Evolutionary conservation across 2,329 filamentous ascomycete genomes (phyloP).

Genomic region (Aspergillus pseudoglaucus): DNA sequence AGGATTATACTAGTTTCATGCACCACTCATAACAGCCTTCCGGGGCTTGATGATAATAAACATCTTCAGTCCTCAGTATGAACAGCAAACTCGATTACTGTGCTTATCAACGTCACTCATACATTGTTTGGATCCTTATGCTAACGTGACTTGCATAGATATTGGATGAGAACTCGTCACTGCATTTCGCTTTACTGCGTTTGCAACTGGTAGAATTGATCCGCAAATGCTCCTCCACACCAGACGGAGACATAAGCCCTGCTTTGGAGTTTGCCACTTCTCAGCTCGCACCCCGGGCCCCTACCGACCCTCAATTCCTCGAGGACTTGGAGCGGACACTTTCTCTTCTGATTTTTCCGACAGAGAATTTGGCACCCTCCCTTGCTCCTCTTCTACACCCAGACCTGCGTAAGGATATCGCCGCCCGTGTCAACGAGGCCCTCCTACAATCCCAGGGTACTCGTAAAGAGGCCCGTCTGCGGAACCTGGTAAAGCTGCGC

Average conservation of each 20-base stretch:
- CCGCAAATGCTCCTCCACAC: slow-evolving; percentile 60
- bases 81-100: slow-evolving; percentile 42
- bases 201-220: slow-evolving; percentile 94
- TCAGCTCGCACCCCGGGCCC: slow-evolving; percentile 79
- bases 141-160: slow-evolving; percentile 54
- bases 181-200: slow-evolving; percentile 85
- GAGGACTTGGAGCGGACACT: slow-evolving; percentile 88
- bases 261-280: slow-evolving; percentile 82
- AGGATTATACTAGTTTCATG: slow-evolving; percentile 99
- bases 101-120: slow-evolving; percentile 8
- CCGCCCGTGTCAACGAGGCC: slow-evolving; percentile 80
- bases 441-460: slow-evolving; percentile 69
- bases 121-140: slow-evolving; percentile 6
- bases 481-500: slow-evolving; percentile 71
- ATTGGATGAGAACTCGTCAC: slow-evolving; percentile 69
- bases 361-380: slow-evolving; percentile 69
- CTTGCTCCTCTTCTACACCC: slow-evolving; percentile 73
- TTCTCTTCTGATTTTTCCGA: slow-evolving; percentile 80
- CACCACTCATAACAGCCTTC: slow-evolving; percentile 94
- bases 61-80: slow-evolving; percentile 83
- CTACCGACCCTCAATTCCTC: slow-evolving; percentile 73
- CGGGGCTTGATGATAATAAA: slow-evolving; percentile 80
- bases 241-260: slow-evolving; percentile 65
- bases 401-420: slow-evolving; percentile 73
- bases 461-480: slow-evolving; percentile 72